Base-by-base conservation (phyloP, 1,284 basidiomycete species). In the Vanrija humicola region DNA sequence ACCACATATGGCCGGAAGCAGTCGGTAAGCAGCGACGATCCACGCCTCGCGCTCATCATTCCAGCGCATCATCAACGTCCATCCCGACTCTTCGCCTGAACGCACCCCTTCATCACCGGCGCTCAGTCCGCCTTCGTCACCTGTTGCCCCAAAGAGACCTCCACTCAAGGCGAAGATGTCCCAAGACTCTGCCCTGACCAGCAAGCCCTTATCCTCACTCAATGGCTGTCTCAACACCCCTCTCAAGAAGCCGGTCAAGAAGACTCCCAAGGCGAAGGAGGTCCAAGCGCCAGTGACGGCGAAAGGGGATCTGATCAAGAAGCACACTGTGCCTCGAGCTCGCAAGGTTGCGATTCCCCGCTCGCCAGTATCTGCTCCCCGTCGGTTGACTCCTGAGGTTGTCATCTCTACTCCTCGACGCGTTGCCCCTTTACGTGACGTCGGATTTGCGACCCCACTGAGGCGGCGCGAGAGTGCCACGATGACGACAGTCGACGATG, bases 1-100 rank as follows among this genome's bases (percentile, higher is more conserved):
- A 73, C 64, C 8, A 71, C 72, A 6, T 77, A 77, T 50, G 75
- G 74, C 21, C 62, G 61, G 29, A 70, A 68, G 50, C 68, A 68
- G 54, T 68, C 65, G 6, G 73, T 75, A 46, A 62, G 70, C 51
- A 3, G 23, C 12, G 34, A 34, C 34, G 34, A 34, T 21, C 21
- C 23, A 40, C 47, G 34, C 14, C 19, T n/a, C 34, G 12, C 47
- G 16, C 42, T 50, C n/a, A 40, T 43, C 34, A 34, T 16, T 15
- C 26, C 46, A 72, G 67, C 63, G 67, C 54, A 66, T 74, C 61
- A 71, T 73, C 49, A 58, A 69, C 2, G 54, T 74, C 14, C 70
- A 68, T 46, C 39, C 49, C 18, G 71, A 74, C 52, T 43, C 66
- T 26, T 53, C 58, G 2, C 60, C 60, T 6, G 47, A 52, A 3